Evolutionary conservation across 148 eudicot genomes (phyloP).

Genomic region (Polygonum maritimum): DNA sequence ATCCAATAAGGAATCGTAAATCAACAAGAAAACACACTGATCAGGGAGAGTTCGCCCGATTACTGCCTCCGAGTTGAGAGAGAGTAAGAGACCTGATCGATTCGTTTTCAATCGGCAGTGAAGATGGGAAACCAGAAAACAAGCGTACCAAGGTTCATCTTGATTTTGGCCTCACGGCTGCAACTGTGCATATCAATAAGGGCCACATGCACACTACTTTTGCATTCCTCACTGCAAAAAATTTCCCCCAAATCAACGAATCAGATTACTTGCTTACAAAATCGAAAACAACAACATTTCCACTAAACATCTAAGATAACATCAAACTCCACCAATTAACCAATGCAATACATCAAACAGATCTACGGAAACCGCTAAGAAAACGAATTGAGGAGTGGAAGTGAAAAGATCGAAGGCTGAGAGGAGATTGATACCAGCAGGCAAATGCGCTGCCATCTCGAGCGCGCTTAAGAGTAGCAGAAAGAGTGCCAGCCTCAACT

Average conservation of each 20-base stretch:
- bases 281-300: too few relatives aligned
- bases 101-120: too few relatives aligned
- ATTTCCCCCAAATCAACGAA: background rate
- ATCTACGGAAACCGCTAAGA: background rate
- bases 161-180: slow-evolving; percentile 61
- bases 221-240: slow-evolving; percentile 62
- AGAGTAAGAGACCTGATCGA: too few relatives aligned
- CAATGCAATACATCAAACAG: too few relatives aligned
- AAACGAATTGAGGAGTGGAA: too few relatives aligned
- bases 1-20: too few relatives aligned
- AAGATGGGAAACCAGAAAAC: background rate
- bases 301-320: too few relatives aligned
- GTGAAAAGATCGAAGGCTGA: too few relatives aligned
- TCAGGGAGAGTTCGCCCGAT: too few relatives aligned
- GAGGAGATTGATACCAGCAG: slow-evolving; percentile 33
- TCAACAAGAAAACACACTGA: too few relatives aligned
- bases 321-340: too few relatives aligned
- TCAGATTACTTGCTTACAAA: background rate
- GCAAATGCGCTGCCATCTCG: slow-evolving; percentile 58
- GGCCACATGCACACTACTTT: slow-evolving; percentile 63
- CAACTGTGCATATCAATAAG: slow-evolving; percentile 79
- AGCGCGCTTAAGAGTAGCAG: slow-evolving; percentile 47
- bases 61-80: too few relatives aligned
- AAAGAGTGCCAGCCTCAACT: slow-evolving; percentile 50
- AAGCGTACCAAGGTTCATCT: slow-evolving; percentile 50